These are phyloP conservation scores for Dalechampia spathulata DNA, from an alignment of 441 rosid species.

Conservation along the genomic window DNA sequence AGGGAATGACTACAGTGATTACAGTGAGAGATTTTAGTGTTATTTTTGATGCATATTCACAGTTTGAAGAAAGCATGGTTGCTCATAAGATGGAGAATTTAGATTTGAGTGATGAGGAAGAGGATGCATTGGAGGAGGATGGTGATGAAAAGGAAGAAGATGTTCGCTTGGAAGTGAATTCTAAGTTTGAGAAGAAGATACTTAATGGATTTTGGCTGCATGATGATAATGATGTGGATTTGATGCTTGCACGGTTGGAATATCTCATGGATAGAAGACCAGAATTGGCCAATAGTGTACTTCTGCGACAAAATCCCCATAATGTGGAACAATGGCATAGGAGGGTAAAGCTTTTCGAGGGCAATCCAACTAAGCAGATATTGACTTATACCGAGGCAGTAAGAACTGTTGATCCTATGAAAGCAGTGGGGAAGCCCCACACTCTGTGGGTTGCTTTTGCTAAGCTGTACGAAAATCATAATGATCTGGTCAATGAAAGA, in stretches of 20 bases:
- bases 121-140: slow-evolving; percentile 35
- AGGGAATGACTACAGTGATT: slow-evolving; percentile 88
- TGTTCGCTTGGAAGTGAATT: slow-evolving; percentile 46
- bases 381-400: slow-evolving; percentile 91
- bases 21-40: slow-evolving; percentile 92
- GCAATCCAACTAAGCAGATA: slow-evolving; percentile 76
- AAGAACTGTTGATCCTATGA: slow-evolving; percentile 85
- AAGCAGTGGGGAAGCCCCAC: slow-evolving; percentile 93
- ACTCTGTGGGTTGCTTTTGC: slow-evolving; percentile 88
- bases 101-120: slow-evolving; percentile 67
- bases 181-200: slow-evolving; percentile 67
- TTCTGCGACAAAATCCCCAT: slow-evolving; percentile 90
- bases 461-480: slow-evolving; percentile 71
- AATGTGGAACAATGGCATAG: slow-evolving; percentile 96
- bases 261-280: slow-evolving; percentile 76
- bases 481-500: slow-evolving; percentile 73
- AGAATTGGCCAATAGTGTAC: slow-evolving; percentile 84
- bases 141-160: slow-evolving; percentile 49
- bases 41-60: slow-evolving; percentile 73
- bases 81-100: slow-evolving; percentile 60
- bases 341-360: slow-evolving; percentile 78
- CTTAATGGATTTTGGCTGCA: slow-evolving; percentile 70
- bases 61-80: slow-evolving; percentile 78
- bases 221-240: slow-evolving; percentile 73
- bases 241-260: slow-evolving; percentile 73